Evolutionary conservation across 306 rosid species (phyloP).

Genomic region (Fagus crenata): DNA sequence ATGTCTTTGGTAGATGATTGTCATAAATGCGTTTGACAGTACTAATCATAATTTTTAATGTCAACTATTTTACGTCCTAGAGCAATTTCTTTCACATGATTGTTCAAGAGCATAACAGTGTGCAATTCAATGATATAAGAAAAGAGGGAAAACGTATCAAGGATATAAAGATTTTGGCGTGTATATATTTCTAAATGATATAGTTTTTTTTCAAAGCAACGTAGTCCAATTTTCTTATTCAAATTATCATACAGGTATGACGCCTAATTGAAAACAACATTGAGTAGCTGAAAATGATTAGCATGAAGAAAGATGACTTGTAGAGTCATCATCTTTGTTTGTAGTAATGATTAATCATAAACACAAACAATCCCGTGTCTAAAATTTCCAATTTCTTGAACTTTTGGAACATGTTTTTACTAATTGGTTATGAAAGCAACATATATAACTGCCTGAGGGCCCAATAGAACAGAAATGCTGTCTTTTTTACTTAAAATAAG

Average conservation of each 20-base stretch:
- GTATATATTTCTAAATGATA: too few relatives aligned
- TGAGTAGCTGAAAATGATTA: not conserved
- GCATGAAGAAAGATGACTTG: not conserved
- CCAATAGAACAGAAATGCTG: not conserved
- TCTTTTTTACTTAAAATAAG: slow-evolving; percentile 25
- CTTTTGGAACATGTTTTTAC: not conserved
- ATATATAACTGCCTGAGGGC: slow-evolving; percentile 9
- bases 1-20: too few relatives aligned
- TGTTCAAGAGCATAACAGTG: too few relatives aligned
- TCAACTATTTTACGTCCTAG: too few relatives aligned
- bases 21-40: too few relatives aligned
- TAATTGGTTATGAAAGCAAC: not conserved
- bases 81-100: too few relatives aligned
- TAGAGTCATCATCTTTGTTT: not conserved
- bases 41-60: too few relatives aligned
- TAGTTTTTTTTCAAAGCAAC: not conserved
- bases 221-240: too few relatives aligned
- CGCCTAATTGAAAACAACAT: not conserved
- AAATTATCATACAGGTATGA: not conserved
- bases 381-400: not conserved
- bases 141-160: too few relatives aligned
- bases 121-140: too few relatives aligned
- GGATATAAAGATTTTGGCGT: too few relatives aligned
- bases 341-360: slow-evolving; percentile 7
- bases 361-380: not conserved